Conservation (phyloP, 2,329 filamentous ascomycete species). For the Apiospora hydei region DNA sequence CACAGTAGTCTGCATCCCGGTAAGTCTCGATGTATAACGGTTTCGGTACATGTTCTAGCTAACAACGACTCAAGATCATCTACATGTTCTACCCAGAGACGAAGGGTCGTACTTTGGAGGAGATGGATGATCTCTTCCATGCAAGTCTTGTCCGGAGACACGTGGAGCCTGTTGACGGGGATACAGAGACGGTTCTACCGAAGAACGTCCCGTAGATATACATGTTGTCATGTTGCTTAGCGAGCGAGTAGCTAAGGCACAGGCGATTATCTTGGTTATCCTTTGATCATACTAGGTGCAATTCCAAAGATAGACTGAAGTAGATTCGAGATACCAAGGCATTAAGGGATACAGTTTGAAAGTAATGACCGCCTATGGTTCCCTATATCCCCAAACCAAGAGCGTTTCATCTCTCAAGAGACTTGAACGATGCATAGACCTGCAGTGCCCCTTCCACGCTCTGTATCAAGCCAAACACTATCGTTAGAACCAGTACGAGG, state of each 20-base stretch:
- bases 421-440: background rate
- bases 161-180: background rate
- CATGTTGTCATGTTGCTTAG: no score
- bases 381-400: background rate
- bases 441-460: background rate
- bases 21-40: no score
- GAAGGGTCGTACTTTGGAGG: slow-evolving; percentile 49
- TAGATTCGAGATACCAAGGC: no score
- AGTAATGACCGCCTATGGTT: no score
- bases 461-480: background rate
- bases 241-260: no score
- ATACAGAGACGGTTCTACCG: slow-evolving; percentile 1
- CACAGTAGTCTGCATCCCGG: slow-evolving; percentile 56
- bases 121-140: slow-evolving; percentile 53
- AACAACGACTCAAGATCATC: slow-evolving; percentile 43
- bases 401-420: background rate
- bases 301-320: no score
- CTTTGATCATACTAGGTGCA: no score
- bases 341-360: no score
- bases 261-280: no score
- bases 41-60: no score
- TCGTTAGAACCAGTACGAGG: background rate
- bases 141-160: background rate
- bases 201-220: background rate
- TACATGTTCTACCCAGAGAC: slow-evolving; percentile 54